Evolutionary conservation across 1,284 basidiomycete species (phyloP).

Genomic region (Boletus smithii): DNA sequence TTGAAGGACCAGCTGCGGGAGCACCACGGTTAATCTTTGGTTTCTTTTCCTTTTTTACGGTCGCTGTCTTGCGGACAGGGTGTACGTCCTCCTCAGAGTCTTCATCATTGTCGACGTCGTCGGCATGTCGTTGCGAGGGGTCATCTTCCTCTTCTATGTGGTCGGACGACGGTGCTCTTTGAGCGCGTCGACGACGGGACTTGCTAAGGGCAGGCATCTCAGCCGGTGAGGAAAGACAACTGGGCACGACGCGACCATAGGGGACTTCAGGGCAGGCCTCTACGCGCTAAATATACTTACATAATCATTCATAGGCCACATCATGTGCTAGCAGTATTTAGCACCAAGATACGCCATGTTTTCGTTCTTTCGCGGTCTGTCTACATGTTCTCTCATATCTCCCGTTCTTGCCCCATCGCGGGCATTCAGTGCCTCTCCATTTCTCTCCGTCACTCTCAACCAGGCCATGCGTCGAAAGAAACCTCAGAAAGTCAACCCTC

Average conservation of each 20-base stretch:
- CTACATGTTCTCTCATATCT: constrained; percentile 19
- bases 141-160: constrained; percentile 63
- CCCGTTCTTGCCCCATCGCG: constrained; percentile 37
- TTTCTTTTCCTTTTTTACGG: constrained; percentile 45
- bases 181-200: constrained; percentile 41
- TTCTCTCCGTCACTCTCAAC: constrained; percentile 69
- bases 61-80: constrained; percentile 34
- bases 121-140: constrained; percentile 34
- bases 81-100: constrained; percentile 40
- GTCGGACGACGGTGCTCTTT: constrained; percentile 49
- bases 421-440: constrained; percentile 64
- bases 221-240: not conserved
- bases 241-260: constrained; percentile 25
- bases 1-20: constrained; percentile 20
- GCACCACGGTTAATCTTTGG: constrained; percentile 24
- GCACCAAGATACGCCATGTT: constrained; percentile 24
- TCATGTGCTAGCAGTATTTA: too few relatives aligned
- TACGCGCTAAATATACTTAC: constrained; percentile 28
- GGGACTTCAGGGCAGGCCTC: constrained; percentile 37
- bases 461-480: constrained; percentile 70
- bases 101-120: constrained; percentile 44
- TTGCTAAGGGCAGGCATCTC: constrained; percentile 45
- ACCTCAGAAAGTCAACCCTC: constrained; percentile 46
- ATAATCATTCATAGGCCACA: not conserved
- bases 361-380: constrained; percentile 19